A percentile compares a stretch with the other conserved stretches of the same genome.
These are phyloP conservation scores for Taphrina communis DNA, from an alignment of 1,139 yeast genomes.

Conservation along the genomic window DNA sequence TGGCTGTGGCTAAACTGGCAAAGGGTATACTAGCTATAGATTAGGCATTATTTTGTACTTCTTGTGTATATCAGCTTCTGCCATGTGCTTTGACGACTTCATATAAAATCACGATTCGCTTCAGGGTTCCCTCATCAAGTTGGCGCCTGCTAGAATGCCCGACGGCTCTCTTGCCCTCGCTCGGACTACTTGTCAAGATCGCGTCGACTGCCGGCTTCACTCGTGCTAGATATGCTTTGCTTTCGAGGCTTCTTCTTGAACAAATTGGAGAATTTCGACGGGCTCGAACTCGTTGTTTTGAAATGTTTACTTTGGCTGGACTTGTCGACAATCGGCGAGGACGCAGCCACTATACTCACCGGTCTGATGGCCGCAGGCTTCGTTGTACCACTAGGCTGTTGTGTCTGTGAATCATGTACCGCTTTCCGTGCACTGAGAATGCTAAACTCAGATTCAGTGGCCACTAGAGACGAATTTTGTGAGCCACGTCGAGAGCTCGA, in stretches of 20 bases:
- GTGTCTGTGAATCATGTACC: not conserved
- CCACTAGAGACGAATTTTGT: conserved; percentile 20
- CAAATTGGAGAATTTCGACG: conserved; percentile 32
- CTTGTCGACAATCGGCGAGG: not conserved
- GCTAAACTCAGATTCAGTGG: conserved; percentile 26
- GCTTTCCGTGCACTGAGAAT: conserved; percentile 15
- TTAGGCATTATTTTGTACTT: conserved; percentile 16
- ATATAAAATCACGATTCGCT: conserved; percentile 4
- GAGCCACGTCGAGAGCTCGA: conserved; percentile 25
- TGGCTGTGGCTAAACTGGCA: conserved; percentile 4
- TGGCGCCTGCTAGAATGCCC: not conserved
- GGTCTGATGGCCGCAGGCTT: not conserved
- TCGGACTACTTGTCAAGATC: conserved; percentile 16
- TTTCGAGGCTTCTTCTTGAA: conserved; percentile 37
- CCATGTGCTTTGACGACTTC: conserved; percentile 6
- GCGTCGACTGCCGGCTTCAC: conserved; percentile 25
- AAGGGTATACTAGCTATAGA: not conserved
- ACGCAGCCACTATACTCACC: conserved; percentile 2
- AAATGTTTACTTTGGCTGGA: not conserved
- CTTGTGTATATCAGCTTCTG: conserved; percentile 1
- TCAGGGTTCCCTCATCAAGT: not conserved
- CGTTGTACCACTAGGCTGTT: not conserved
- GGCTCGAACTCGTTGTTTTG: conserved; percentile 15
- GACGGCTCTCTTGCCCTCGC: not conserved
- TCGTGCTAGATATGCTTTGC: conserved; percentile 25